phyloP scores from a whole-genome alignment of 2,329 filamentous ascomycete species.

The Thielaviopsis punctulata region DNA sequence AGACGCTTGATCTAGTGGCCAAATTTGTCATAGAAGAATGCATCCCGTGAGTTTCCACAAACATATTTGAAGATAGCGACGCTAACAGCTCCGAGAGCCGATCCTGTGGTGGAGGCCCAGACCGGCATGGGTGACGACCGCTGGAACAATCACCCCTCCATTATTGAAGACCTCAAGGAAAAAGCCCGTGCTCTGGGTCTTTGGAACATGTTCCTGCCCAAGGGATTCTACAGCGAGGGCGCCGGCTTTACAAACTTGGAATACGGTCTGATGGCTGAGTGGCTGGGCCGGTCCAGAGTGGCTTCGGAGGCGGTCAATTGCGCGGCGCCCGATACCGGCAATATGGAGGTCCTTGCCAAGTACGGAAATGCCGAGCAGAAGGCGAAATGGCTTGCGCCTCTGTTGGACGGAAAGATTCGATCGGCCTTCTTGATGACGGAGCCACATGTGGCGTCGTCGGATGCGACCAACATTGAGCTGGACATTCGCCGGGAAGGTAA shows the following conservation, averaged over 20 bases:
- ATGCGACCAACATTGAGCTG: conserved; percentile 85
- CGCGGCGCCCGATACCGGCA: conserved; percentile 78
- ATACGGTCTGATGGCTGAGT: conserved; percentile 95
- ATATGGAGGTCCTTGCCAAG: conserved; percentile 90
- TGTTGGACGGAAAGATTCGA: conserved; percentile 71
- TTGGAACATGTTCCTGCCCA: conserved; percentile 97
- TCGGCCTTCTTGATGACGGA: conserved; percentile 93
- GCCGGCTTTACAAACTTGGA: conserved; percentile 91
- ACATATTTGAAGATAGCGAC: neutral
- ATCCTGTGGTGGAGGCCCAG: conserved; percentile 64
- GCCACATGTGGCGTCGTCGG: conserved; percentile 70
- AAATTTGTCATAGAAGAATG: conserved; percentile 97
- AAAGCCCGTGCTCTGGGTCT: conserved; percentile 70
- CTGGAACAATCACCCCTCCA: conserved; percentile 62
- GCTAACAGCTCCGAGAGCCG: conserved; percentile 35
- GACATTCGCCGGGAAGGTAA: conserved; percentile 68
- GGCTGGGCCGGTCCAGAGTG: conserved; percentile 67
- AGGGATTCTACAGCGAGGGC: conserved; percentile 87
- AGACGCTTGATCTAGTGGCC: conserved; percentile 73
- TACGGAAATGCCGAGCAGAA: conserved; percentile 80
- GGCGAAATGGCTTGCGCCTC: conserved; percentile 60
- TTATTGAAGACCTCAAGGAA: conserved; percentile 79
- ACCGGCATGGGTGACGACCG: conserved; percentile 57
- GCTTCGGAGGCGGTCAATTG: conserved; percentile 84
- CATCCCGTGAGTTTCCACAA: conserved; percentile 40